Conservation (phyloP, 2,329 filamentous ascomycete species). For the Hypoxylon rubiginosum region DNA sequence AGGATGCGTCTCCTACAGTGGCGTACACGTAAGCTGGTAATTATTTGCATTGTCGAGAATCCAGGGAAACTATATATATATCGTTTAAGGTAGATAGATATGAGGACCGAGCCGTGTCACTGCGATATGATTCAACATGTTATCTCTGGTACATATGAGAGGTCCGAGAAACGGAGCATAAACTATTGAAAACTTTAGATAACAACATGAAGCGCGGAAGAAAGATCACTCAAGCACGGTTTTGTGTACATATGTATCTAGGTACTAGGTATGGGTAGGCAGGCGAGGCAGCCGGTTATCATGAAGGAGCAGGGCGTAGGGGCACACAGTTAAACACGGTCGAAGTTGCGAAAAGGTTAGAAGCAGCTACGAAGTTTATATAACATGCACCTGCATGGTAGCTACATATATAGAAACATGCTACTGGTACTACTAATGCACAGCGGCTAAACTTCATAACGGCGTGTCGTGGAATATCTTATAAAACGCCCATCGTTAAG, state of each 20-base stretch:
- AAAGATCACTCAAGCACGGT: too few relatives aligned
- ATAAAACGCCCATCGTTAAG: background rate
- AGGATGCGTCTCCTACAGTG: background rate
- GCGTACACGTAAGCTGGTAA: background rate
- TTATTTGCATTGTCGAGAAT: background rate
- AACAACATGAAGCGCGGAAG: background rate
- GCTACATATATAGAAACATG: too few relatives aligned
- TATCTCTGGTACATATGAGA: background rate
- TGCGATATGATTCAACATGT: background rate
- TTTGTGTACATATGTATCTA: too few relatives aligned
- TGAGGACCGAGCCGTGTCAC: background rate
- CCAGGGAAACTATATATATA: background rate
- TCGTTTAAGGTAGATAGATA: background rate
- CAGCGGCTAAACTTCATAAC: background rate
- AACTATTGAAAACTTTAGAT: constrained; percentile 26
- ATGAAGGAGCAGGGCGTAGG: background rate
- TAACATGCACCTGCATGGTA: background rate
- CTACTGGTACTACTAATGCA: too few relatives aligned
- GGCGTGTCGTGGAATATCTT: background rate
- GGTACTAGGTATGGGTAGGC: background rate
- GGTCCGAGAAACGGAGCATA: constrained; percentile 8
- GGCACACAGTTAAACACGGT: background rate
- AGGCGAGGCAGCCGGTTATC: background rate
- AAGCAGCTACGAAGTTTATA: constrained; percentile 6
- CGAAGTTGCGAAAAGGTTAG: too few relatives aligned